These are phyloP conservation scores for Monosporozyma siamensis DNA, from an alignment of 805 yeast species.

Conservation along the genomic window DNA sequence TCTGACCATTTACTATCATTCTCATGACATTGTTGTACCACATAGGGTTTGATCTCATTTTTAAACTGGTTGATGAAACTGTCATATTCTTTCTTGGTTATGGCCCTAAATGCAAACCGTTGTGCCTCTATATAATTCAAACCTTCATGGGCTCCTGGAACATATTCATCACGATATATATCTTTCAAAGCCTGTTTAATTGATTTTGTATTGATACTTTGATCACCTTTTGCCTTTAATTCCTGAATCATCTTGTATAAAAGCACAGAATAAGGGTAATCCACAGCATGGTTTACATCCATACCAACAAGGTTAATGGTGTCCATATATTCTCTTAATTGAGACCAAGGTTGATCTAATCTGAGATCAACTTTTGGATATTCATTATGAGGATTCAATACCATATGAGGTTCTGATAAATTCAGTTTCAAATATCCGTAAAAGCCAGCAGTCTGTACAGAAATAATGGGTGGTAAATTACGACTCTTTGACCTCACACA, in stretches of 20 bases:
- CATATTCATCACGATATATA: conserved; percentile 14
- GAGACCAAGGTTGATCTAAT: conserved; percentile 64
- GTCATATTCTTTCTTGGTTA: not conserved
- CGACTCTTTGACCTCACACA: too few species aligned
- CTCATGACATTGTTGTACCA: not conserved
- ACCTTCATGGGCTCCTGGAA: conserved; percentile 30
- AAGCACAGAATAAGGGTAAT: conserved; percentile 39
- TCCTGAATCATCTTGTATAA: conserved; percentile 3
- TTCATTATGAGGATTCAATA: conserved; percentile 66
- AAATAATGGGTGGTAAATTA: conserved; percentile 44
- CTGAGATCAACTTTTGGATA: conserved; percentile 49
- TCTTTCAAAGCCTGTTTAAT: not conserved
- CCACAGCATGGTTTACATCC: conserved; percentile 37
- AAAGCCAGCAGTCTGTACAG: conserved; percentile 48
- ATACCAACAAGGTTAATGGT: conserved; percentile 40
- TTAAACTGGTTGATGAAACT: not conserved
- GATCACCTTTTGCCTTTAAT: not conserved
- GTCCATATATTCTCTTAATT: conserved; percentile 42
- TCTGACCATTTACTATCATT: conserved; percentile 7
- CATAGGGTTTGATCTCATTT: not conserved
- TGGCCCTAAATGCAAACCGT: conserved; percentile 36
- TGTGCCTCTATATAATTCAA: conserved; percentile 45
- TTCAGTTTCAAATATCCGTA: conserved; percentile 51
- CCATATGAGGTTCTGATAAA: conserved; percentile 46
- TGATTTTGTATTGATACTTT: not conserved